Evolutionary conservation across 805 yeast species (phyloP).

Genomic region (Candida ipomoeae): DNA sequence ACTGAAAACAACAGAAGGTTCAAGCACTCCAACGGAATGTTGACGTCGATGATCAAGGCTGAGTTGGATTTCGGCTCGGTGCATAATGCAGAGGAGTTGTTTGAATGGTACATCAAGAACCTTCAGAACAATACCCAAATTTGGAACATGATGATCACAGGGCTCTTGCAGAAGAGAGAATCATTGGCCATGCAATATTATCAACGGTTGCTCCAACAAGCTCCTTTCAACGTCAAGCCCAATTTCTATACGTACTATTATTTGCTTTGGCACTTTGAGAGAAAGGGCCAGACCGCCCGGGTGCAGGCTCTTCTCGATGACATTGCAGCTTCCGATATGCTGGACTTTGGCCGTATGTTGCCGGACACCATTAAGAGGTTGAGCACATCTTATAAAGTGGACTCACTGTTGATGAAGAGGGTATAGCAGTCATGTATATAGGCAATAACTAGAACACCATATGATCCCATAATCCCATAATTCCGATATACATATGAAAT

Average conservation of each 20-base stretch:
- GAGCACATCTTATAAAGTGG: conserved; percentile 16
- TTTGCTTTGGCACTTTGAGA: conserved; percentile 38
- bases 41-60: conserved; percentile 45
- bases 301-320: conserved; percentile 38
- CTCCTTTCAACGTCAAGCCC: conserved; percentile 29
- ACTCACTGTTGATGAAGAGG: conserved; percentile 14
- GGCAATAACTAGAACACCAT: background rate
- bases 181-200: conserved; percentile 40
- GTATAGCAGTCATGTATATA: background rate
- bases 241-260: conserved; percentile 49
- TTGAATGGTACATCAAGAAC: conserved; percentile 33
- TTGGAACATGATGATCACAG: conserved; percentile 39
- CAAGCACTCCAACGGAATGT: conserved; percentile 29
- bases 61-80: conserved; percentile 42
- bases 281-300: conserved; percentile 26
- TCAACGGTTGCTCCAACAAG: conserved; percentile 26
- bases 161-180: conserved; percentile 29
- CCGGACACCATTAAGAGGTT: conserved; percentile 31
- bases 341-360: conserved; percentile 35
- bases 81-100: conserved; percentile 27
- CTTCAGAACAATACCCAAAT: conserved; percentile 33
- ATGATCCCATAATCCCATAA: no score
- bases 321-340: conserved; percentile 25
- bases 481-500: background rate
- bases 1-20: conserved; percentile 24